Base-by-base conservation (phyloP, 2,329 filamentous ascomycete genomes). In the Xylariaceae sp. region DNA sequence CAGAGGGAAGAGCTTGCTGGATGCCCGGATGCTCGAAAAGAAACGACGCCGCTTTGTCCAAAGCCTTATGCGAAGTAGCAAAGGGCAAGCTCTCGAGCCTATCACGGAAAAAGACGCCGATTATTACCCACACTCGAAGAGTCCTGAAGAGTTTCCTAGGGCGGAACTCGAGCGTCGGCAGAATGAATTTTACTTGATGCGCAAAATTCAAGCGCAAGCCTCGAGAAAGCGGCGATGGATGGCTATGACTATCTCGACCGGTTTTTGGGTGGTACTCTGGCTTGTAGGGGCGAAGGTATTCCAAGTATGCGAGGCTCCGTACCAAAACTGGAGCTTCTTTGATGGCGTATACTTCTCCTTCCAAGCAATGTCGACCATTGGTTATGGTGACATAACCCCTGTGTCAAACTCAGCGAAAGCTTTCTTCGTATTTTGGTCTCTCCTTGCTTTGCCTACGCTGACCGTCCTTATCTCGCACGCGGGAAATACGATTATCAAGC, bases 351-450 rank as follows among this genome's bases (percentile, higher is more conserved):
- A 96, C 71, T 95, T 96, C 67, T 85, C 85, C 61, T 96, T 94
- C 68, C 84, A 90, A 32, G 86, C 85, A 2, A 80, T 96, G 21
- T 77, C 91, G 1, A 96, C 92, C 0, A 88, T 96, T 36, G 92
- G 92, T 1, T 96, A 95, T 63, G 92, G 92, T 3, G 90, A 95
- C 60, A 70, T 86, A 5, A 83, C 85, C 1, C 90, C 90, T 0
- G 75, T 84, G n/a, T 88, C 86, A 1, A 92, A 91, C 59, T 80
- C 85, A 0, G 89, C 88, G 1, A 85, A 88, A 51, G 83, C 88
- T 0, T 95, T 96, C 68, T 96, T 95, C 64, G 88, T 96, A n/a
- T 85, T 96, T 52, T 96, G 92, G 92, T 89, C 86, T 13, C 70
- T 96, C 1, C 79, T 96, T 22, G 90, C 91, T 0, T 78, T 96